Base-by-base conservation (phyloP, 2,329 filamentous ascomycete species). In the Catunica adiposa region DNA sequence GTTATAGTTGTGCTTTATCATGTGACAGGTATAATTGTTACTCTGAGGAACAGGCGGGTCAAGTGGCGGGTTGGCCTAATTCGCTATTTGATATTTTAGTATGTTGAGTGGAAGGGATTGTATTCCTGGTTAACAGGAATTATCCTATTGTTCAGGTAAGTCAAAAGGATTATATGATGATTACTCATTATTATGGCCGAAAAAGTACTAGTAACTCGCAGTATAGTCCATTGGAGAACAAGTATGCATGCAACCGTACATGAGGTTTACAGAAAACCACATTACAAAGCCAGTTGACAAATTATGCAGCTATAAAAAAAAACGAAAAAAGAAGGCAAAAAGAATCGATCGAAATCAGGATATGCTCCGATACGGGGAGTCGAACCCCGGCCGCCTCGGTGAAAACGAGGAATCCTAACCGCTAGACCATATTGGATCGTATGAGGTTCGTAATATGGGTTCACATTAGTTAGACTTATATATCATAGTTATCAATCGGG, bases 351-450 rank as follows among this genome's bases (percentile, higher is more conserved):
- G 40, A 15, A 44, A 4, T 44, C 15, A 22, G 3, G 11, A 26
- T 25, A n/a, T 20, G 25, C 55, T 57, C 55, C 55, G 55, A 57
- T 57, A 57, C 55, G 55, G 55, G 55, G 55, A 53, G 51, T 57
- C 55, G 55, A 57, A 57, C 55, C 55, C 55, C 55, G 55, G 51
- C 55, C 55, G 50, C 55, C 55, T 53, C 55, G 55, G 55, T 57
- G 55, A 57, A 57, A 57, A 57, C 55, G 55, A 57, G 55, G 55
- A 53, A 57, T 57, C 55, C 55, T 57, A 57, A 57, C 55, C 55
- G 55, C 51, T 57, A 57, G 55, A 57, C 55, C 55, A 57, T 57
- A 57, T 57, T 51, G 55, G 55, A 57, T 37, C 15, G 4, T 26
- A 38, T 38, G 25, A 51, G 48, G 26, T 31, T 51, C 15, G 25